Evolutionary conservation across 768 basidiomycete genomes (phyloP).

Genomic region (Suillus variegatus): DNA sequence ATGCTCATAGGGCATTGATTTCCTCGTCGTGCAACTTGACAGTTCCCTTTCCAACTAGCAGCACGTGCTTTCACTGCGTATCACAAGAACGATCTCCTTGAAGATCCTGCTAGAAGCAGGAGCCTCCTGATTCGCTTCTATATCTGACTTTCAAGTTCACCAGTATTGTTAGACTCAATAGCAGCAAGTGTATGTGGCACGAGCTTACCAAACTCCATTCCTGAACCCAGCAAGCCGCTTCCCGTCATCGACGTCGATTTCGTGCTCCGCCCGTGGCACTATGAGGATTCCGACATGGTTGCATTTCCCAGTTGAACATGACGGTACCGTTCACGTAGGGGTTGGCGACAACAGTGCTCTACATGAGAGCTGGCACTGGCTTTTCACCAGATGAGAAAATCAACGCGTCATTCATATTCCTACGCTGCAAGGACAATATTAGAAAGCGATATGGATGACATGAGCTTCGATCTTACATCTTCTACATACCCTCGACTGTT

Average conservation of each 20-base stretch:
- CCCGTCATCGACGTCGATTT: slow-evolving; percentile 33
- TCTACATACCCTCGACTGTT: slow-evolving; percentile 42
- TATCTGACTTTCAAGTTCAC: slow-evolving; percentile 28
- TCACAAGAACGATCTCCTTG: slow-evolving; percentile 53
- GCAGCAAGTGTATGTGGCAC: not conserved
- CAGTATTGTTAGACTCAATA: not conserved
- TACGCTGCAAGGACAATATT: slow-evolving; percentile 27
- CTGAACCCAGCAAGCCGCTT: slow-evolving; percentile 31
- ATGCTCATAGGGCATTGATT: slow-evolving; percentile 38
- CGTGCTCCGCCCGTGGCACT: slow-evolving; percentile 32
- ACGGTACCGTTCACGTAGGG: slow-evolving; percentile 31
- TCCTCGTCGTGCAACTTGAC: slow-evolving; percentile 33
- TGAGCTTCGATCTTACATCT: too few relatives aligned
- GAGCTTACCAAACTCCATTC: slow-evolving; percentile 39
- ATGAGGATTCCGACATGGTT: slow-evolving; percentile 31
- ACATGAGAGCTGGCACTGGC: slow-evolving; percentile 36
- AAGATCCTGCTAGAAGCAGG: slow-evolving; percentile 47
- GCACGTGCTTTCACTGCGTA: slow-evolving; percentile 44
- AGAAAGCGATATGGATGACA: not conserved
- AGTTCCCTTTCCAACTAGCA: slow-evolving; percentile 48
- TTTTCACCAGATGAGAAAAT: slow-evolving; percentile 35
- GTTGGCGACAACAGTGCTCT: slow-evolving; percentile 23
- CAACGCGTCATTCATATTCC: slow-evolving; percentile 38
- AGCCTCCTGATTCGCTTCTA: slow-evolving; percentile 43
- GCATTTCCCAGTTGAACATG: slow-evolving; percentile 41